Conservation (phyloP, 371 early-diverging fungal species). For the Mucor plumbeus region DNA sequence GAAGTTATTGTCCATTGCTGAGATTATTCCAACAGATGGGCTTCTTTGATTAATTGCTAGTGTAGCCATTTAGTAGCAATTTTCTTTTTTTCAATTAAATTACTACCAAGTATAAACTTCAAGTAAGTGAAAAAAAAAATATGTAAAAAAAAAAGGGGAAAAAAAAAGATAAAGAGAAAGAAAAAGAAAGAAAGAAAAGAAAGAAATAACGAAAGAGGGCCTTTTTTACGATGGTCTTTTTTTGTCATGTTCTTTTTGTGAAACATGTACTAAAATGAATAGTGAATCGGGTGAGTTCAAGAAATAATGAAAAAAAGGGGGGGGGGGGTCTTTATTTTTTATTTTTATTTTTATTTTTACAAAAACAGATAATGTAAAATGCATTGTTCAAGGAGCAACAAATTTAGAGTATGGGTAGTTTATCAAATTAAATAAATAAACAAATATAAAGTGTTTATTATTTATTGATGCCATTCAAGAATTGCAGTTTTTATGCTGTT, state of each 20-base stretch:
- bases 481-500: slow-evolving; percentile 65
- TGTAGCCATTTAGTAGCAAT: slow-evolving; percentile 10
- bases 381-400: slow-evolving; percentile 19
- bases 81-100: not conserved
- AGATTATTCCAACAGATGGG: slow-evolving; percentile 13
- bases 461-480: slow-evolving; percentile 46
- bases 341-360: not conserved
- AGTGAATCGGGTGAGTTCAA: not conserved
- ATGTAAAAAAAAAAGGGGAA: slow-evolving; percentile 14
- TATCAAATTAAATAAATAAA: slow-evolving; percentile 20
- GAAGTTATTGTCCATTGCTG: not conserved
- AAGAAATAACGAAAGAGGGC: slow-evolving; percentile 10
- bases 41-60: slow-evolving; percentile 20
- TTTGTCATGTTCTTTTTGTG: not conserved
- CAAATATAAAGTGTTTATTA: slow-evolving; percentile 12
- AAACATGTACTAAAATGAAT: slow-evolving; percentile 15
- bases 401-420: slow-evolving; percentile 11
- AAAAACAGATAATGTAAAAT: slow-evolving; percentile 6
- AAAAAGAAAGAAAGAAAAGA: slow-evolving; percentile 16
- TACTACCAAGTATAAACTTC: not conserved
- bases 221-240: slow-evolving; percentile 9
- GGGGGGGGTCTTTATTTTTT: not conserved
- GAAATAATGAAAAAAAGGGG: slow-evolving; percentile 1
- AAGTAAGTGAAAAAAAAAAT: slow-evolving; percentile 5
- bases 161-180: slow-evolving; percentile 11